These are phyloP conservation scores for Thielaviopsis populi DNA, from an alignment of 2,329 filamentous ascomycete genomes.

Conservation along the genomic window DNA sequence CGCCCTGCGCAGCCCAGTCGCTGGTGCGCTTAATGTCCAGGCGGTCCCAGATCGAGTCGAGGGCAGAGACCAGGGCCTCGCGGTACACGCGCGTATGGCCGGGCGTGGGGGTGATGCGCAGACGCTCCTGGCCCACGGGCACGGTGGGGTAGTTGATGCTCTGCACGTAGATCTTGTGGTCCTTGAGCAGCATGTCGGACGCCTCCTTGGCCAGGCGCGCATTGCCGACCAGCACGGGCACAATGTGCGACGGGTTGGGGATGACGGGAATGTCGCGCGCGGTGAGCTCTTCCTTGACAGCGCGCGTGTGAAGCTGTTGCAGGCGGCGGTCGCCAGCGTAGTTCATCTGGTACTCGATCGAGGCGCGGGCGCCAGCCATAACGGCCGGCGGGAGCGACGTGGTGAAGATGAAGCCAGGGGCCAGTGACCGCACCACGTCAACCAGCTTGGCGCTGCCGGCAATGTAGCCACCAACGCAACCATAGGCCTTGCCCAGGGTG, in stretches of 20 bases:
- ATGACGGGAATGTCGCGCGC: constrained; percentile 86
- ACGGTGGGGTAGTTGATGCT: constrained; percentile 99
- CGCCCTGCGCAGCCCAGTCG: constrained; percentile 80
- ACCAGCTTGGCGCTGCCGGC: constrained; percentile 76
- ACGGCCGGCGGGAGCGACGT: constrained; percentile 90
- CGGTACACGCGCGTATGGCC: constrained; percentile 77
- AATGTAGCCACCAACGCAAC: constrained; percentile 95
- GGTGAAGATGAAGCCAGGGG: constrained; percentile 97
- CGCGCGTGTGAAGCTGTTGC: constrained; percentile 91
- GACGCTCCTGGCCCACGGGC: constrained; percentile 89
- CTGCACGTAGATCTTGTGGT: constrained; percentile 93
- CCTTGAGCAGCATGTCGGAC: constrained; percentile 77
- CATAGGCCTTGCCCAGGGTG: constrained; percentile 93
- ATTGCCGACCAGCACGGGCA: constrained; percentile 86
- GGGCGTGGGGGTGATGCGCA: constrained; percentile 90
- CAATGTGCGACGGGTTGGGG: constrained; percentile 91
- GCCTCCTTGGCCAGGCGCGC: constrained; percentile 84
- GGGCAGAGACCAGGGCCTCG: constrained; percentile 61
- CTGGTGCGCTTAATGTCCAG: constrained; percentile 84
- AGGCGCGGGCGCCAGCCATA: constrained; percentile 83
- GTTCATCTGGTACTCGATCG: constrained; percentile 84
- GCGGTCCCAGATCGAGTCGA: constrained; percentile 78
- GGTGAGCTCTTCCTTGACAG: constrained; percentile 72
- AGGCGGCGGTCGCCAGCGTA: constrained; percentile 77
- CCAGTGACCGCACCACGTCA: constrained; percentile 84